phyloP scores from a whole-genome alignment of 768 basidiomycete species.

The Boletus sp. region DNA sequence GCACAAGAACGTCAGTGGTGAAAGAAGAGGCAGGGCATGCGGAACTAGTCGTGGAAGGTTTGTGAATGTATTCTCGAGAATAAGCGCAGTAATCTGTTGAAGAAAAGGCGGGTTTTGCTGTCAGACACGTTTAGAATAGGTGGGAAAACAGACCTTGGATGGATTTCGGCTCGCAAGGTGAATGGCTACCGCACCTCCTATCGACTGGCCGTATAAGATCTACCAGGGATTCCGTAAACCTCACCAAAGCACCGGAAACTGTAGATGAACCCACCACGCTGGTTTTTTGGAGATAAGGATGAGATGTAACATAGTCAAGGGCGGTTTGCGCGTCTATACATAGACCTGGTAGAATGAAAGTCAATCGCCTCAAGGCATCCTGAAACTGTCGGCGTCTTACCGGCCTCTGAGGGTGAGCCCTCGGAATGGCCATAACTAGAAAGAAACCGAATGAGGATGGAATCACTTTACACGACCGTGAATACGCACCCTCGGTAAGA shows the following conservation, averaged over 20 bases:
- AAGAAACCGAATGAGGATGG: not conserved
- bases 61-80: conserved; percentile 93
- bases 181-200: conserved; percentile 91
- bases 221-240: conserved; percentile 21
- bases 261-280: conserved; percentile 50
- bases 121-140: not conserved
- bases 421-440: conserved; percentile 83
- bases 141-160: conserved; percentile 44
- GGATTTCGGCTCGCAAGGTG: conserved; percentile 81
- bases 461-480: not conserved
- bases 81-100: conserved; percentile 64
- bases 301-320: conserved; percentile 65
- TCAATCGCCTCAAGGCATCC: not conserved
- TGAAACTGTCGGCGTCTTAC: conserved; percentile 34
- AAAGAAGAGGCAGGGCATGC: conserved; percentile 66
- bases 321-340: conserved; percentile 82
- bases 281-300: conserved; percentile 64
- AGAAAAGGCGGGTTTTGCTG: not conserved
- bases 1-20: conserved; percentile 73
- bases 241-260: not conserved
- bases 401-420: conserved; percentile 82
- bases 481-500: conserved; percentile 81
- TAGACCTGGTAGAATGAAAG: conserved; percentile 46
- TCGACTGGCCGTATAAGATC: conserved; percentile 81
- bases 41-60: conserved; percentile 84